Evolutionary conservation across 164 flowering plant genomes (phyloP), one percentile per base, ranked within the genome.

Genomic region (Nymphaea colorata): DNA sequence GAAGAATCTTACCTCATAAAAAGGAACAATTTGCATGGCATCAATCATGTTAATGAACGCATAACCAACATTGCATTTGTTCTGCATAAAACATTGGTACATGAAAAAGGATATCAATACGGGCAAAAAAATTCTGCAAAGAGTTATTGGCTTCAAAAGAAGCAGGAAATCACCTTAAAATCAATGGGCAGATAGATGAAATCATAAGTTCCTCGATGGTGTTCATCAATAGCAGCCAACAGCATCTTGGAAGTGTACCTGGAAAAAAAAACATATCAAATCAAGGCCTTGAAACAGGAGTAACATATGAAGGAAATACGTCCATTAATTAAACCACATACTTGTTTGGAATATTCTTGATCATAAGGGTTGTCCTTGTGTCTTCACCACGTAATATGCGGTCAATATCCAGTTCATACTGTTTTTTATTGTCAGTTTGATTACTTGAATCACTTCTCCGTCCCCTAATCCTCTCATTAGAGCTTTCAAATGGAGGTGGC

Each of bases 21-120:
- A 88, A 17, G 90, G 86, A 71, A 85, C 76, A 41, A 90, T 90
- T 47, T 78, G 82, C 65, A 73, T 70, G 43, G 96, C 84, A 74
- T 87, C 85, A 64, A 71, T 81, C 90, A 90, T 81, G 80, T 90
- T 90, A 83, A 90, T 85, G 73, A 90, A 90, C 59, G 96, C 96
- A 83, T 90, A 90, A 8, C 96, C 96, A 59, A 90, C 91, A 62
- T 90, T 90, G 84, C 96, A 90, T 79, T 90, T 90, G 76, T 90
- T 90, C 96, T 90, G 81, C 65, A 66, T 62, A 62, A 53, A 67
- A 60, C 59, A 41, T 12, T 7, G 7, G 0, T 10, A 61, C n/a
- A 11, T 4, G 14, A 51, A 51, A 51, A 51, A 8, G 57, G 14
- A 57, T 57, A 59, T 57, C 41, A 12, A 67, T 55, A 62, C 17